These are phyloP conservation scores for Rhizopus sp. DNA, from an alignment of 371 early-diverging fungal species.

Conservation along the genomic window DNA sequence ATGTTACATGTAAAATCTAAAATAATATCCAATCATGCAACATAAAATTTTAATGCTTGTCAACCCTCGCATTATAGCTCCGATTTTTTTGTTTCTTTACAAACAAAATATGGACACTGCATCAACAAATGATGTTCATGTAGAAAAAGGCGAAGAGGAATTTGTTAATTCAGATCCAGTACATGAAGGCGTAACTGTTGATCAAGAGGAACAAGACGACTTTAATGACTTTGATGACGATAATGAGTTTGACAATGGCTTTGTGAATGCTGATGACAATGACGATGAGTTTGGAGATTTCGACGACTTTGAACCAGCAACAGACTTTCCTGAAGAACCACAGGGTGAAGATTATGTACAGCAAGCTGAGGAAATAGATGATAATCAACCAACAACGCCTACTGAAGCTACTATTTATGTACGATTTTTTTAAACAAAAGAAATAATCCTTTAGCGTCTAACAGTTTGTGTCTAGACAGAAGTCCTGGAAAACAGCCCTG, in stretches of 20 bases:
- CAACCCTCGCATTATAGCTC: no score
- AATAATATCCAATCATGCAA: no score
- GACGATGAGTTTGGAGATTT: constrained; percentile 36
- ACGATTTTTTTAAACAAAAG: not conserved
- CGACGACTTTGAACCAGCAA: constrained; percentile 44
- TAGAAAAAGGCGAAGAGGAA: no score
- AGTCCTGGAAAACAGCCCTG: constrained; percentile 18
- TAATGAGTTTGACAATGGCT: constrained; percentile 11
- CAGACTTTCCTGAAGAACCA: not conserved
- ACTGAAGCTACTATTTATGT: constrained; percentile 43
- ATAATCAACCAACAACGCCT: constrained; percentile 14
- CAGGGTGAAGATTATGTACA: not conserved
- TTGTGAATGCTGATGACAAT: constrained; percentile 13
- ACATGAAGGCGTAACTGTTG: not conserved
- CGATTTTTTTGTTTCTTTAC: no score
- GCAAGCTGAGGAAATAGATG: not conserved
- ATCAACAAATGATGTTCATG: no score
- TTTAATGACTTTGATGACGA: constrained; percentile 2
- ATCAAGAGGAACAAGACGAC: not conserved
- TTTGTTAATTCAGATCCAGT: not conserved
- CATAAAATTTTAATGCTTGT: no score
- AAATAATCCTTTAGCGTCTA: not conserved
- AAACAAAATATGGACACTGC: no score
- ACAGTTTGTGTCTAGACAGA: constrained; percentile 11
- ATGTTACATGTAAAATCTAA: no score